phyloP scores from a whole-genome alignment of 1,284 basidiomycete genomes.

The Irpex sp. region DNA sequence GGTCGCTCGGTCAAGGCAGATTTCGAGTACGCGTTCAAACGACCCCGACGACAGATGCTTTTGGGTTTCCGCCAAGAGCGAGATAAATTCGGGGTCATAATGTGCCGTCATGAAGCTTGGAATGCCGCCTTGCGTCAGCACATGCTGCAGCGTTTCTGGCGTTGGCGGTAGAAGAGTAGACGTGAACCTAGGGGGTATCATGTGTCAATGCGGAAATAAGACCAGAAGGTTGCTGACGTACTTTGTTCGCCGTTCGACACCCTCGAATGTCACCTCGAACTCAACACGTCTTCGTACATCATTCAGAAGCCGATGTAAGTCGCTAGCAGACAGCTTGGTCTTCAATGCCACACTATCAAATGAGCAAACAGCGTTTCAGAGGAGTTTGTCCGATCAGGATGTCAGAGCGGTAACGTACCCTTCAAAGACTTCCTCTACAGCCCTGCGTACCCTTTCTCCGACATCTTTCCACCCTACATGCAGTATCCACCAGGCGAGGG shows the following conservation, averaged over 20 bases:
- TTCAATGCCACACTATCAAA: conserved; percentile 71
- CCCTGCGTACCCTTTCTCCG: conserved; percentile 65
- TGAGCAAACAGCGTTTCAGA: conserved; percentile 4
- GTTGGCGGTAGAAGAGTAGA: conserved; percentile 72
- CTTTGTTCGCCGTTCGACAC: conserved; percentile 54
- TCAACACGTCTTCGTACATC: conserved; percentile 77
- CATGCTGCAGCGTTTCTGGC: conserved; percentile 61
- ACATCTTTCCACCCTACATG: conserved; percentile 88
- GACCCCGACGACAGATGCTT: conserved; percentile 63
- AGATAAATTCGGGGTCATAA: conserved; percentile 51
- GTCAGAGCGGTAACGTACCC: conserved; percentile 43
- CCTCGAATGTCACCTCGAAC: conserved; percentile 63
- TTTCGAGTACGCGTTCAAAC: conserved; percentile 65
- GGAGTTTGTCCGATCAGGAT: not conserved
- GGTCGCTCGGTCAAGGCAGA: conserved; percentile 67
- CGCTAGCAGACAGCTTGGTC: conserved; percentile 61
- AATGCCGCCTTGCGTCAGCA: conserved; percentile 63
- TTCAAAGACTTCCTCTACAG: conserved; percentile 79
- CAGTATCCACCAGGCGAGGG: conserved; percentile 88
- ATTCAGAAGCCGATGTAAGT: conserved; percentile 63
- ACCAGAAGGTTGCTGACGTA: conserved; percentile 24
- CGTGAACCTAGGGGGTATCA: conserved; percentile 50
- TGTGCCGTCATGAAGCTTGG: conserved; percentile 22
- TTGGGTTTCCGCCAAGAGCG: conserved; percentile 69
- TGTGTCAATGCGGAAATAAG: not conserved